Percentiles rank a stretch among this genome's conserved stretches.
Conservation (phyloP, 495 filamentous ascomycete species). For the Lindgomyces ingoldianus region DNA sequence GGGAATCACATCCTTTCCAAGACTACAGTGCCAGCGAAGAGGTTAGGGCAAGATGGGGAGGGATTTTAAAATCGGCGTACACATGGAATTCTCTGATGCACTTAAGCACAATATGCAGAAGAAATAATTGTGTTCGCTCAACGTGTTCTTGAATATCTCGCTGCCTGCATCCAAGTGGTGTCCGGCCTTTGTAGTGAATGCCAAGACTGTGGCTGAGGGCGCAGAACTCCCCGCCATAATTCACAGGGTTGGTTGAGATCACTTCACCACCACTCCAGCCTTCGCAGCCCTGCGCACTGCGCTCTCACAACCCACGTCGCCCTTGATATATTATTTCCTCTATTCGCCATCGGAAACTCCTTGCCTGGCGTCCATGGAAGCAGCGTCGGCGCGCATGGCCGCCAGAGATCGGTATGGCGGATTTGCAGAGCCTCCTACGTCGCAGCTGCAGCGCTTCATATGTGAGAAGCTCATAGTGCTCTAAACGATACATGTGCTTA, state of each 20-base stretch:
- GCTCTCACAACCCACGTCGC: background rate
- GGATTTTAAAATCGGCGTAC: background rate
- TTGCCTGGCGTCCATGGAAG: conserved; percentile 63
- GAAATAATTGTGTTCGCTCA: too few species aligned
- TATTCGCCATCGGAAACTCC: background rate
- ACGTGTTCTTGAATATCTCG: too few species aligned
- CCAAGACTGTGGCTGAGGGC: background rate
- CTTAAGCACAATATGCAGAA: too few species aligned
- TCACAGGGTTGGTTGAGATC: background rate
- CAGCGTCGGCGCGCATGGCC: conserved; percentile 90
- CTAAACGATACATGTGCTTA: conserved; percentile 7
- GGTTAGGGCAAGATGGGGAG: background rate
- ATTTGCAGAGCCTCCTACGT: conserved; percentile 73
- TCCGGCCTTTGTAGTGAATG: background rate
- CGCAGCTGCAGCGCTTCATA: conserved; percentile 92
- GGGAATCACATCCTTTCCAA: conserved; percentile 3
- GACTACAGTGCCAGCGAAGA: background rate
- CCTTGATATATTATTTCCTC: background rate
- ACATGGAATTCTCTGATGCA: too few species aligned
- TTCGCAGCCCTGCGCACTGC: background rate
- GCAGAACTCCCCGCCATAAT: background rate
- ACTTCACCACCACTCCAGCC: background rate
- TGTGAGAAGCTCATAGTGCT: conserved; percentile 50
- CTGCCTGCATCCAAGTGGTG: background rate
- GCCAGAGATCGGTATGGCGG: conserved; percentile 91